Percentiles rank a stretch among this genome's conserved stretches.
Conservation (phyloP, 257 asterid genomes). For the Rehmannia glutinosa region DNA sequence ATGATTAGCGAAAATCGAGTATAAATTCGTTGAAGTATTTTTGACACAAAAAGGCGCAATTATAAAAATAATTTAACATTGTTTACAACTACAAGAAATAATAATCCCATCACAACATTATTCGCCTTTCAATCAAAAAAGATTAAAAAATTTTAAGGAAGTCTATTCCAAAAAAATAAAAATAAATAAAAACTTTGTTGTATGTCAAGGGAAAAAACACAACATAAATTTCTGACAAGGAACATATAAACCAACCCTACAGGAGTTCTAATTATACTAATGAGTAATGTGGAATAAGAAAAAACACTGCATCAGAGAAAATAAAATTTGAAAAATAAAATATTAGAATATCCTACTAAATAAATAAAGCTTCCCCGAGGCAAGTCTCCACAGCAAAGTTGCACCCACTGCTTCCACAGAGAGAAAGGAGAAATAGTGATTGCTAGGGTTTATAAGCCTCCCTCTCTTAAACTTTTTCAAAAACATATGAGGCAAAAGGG, state of each 20-base stretch:
- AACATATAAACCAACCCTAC: neutral
- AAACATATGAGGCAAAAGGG: too few species aligned
- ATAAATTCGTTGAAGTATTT: neutral
- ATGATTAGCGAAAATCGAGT: neutral
- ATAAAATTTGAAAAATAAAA: neutral
- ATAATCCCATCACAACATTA: neutral
- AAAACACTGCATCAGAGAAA: neutral
- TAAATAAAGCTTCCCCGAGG: neutral
- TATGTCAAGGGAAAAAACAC: neutral
- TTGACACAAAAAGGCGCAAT: neutral
- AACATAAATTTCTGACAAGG: neutral
- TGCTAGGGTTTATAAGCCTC: neutral
- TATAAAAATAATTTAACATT: neutral
- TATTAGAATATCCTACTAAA: neutral
- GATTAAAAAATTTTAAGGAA: neutral
- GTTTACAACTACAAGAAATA: neutral
- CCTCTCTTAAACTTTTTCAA: neutral
- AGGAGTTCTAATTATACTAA: neutral
- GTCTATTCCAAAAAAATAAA: neutral
- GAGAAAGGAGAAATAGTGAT: neutral
- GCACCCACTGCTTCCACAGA: neutral
- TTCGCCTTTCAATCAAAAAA: neutral
- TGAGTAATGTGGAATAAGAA: neutral
- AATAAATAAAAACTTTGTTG: neutral
- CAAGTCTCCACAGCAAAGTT: neutral